Percentiles rank a stretch among this genome's conserved stretches.
Conservation (phyloP, 495 filamentous ascomycete species). For the Choiromyces venosus region DNA sequence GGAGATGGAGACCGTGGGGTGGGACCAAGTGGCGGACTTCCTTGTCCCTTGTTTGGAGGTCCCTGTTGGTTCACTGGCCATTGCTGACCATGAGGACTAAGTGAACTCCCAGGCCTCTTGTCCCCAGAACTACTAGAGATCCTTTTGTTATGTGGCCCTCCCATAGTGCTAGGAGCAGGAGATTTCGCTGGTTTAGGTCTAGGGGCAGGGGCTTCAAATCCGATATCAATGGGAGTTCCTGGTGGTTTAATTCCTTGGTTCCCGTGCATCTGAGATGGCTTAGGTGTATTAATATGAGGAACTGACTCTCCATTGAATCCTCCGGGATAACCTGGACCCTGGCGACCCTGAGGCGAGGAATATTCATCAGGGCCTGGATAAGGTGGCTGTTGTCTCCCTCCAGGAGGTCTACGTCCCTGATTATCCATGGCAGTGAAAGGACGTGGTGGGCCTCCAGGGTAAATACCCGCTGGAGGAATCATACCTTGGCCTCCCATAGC, state of each 20-base stretch:
- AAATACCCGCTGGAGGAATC: slow-evolving; percentile 40
- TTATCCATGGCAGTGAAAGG: slow-evolving; percentile 29
- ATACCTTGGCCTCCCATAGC: slow-evolving; percentile 32
- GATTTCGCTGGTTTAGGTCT: slow-evolving; percentile 37
- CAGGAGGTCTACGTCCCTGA: slow-evolving; percentile 19
- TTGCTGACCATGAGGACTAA: slow-evolving; percentile 18
- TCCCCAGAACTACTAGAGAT: slow-evolving; percentile 10
- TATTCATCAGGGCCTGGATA: neutral
- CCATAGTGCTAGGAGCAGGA: slow-evolving; percentile 16
- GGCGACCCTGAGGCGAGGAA: slow-evolving; percentile 21
- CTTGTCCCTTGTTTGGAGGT: slow-evolving; percentile 27
- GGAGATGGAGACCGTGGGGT: slow-evolving; percentile 26
- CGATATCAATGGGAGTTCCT: slow-evolving; percentile 32
- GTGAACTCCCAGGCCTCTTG: slow-evolving; percentile 27
- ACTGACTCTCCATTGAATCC: slow-evolving; percentile 23
- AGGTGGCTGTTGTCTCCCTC: slow-evolving; percentile 17
- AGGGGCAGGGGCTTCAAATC: slow-evolving; percentile 38
- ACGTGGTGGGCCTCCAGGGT: slow-evolving; percentile 30
- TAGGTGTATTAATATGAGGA: slow-evolving; percentile 25
- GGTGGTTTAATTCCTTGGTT: slow-evolving; percentile 10
- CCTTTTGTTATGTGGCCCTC: slow-evolving; percentile 15
- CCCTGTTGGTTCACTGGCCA: slow-evolving; percentile 32
- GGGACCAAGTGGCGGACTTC: slow-evolving; percentile 8
- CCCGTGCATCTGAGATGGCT: slow-evolving; percentile 14
- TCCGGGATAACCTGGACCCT: slow-evolving; percentile 23